These are phyloP conservation scores for Dendrobium chrysotoxum DNA, from an alignment of 106 monocot genomes.

Conservation along the genomic window DNA sequence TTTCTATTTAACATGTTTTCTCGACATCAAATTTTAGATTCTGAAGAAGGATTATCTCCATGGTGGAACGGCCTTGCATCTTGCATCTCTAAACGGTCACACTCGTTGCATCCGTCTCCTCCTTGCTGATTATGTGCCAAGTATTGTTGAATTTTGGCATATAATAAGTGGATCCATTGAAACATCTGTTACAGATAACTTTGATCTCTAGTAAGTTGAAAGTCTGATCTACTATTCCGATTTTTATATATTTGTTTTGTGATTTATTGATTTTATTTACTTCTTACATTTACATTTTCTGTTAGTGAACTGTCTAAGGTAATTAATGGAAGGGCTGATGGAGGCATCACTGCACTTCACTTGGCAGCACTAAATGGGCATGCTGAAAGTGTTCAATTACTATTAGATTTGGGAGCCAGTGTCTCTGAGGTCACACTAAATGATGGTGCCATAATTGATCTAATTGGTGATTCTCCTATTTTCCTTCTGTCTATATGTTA, in stretches of 20 bases:
- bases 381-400: slow-evolving; percentile 53
- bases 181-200: slow-evolving; percentile 9
- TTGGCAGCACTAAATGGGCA: slow-evolving; percentile 85
- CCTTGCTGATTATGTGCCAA: slow-evolving; percentile 67
- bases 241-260: not conserved
- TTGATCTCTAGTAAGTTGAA: slow-evolving; percentile 53
- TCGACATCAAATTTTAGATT: slow-evolving; percentile 34
- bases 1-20: slow-evolving; percentile 2
- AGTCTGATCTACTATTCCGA: not conserved
- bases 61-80: slow-evolving; percentile 78
- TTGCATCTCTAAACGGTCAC: slow-evolving; percentile 70
- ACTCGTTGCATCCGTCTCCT: slow-evolving; percentile 67
- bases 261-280: not conserved
- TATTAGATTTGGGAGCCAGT: slow-evolving; percentile 76
- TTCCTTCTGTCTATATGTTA: not conserved
- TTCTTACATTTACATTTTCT: not conserved
- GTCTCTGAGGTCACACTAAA: slow-evolving; percentile 51
- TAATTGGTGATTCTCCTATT: slow-evolving; percentile 44
- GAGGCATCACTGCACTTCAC: slow-evolving; percentile 77
- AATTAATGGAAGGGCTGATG: slow-evolving; percentile 66
- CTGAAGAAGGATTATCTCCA: slow-evolving; percentile 71
- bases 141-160: slow-evolving; percentile 49
- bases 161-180: slow-evolving; percentile 20
- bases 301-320: slow-evolving; percentile 48
- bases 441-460: slow-evolving; percentile 82